Base-by-base conservation (phyloP, 805 yeast genomes). In the Saitoella complicata region DNA sequence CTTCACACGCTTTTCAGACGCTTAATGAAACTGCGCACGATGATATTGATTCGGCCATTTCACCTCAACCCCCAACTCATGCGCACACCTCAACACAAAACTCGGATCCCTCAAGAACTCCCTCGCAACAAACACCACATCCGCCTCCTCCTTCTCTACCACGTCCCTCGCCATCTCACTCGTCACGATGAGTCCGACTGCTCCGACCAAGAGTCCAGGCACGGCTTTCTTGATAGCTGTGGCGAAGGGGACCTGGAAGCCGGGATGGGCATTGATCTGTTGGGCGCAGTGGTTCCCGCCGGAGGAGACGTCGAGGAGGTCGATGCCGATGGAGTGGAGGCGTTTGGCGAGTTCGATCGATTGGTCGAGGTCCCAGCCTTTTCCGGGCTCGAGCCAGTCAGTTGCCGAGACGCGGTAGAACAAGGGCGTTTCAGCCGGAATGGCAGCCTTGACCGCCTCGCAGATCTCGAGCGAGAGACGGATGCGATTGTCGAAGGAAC, bases 401-500 rank as follows among this genome's bases (percentile, higher is more conserved):
- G 65, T 51, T 7, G 67, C 75, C 12, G 73, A 69, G 30, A 71
- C 51, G 50, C 78, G 62, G 38, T 70, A 55, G 41, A 71, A 70
- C 7, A 75, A 45, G 3, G 78, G 75, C 37, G 62, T 61, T 21
- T 61, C 62, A n/a, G 58, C 58, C 1, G 69, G 67, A 32, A 69
- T 59, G 35, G 55, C 65, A 1, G 59, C 46, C 48, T 65, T 61
- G 36, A 74, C 54, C n/a, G 63, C 67, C 39, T 66, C 71, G 43
- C 73, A 57, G 12, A 71, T 54, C 50, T 77, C 78, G 32, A 69
- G 50, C 7, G 69, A 50, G 43, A 77, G 64, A 39, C 76, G 60
- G 7, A 64, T 63, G 50, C 83, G 67, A 58, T 75, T 75, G 53
- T 75, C 80, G 44, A 75, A 63, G 1, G 71, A 61, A 5, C 82